phyloP scores from a whole-genome alignment of 257 asterid genomes.

The Fraxinus anomala region DNA sequence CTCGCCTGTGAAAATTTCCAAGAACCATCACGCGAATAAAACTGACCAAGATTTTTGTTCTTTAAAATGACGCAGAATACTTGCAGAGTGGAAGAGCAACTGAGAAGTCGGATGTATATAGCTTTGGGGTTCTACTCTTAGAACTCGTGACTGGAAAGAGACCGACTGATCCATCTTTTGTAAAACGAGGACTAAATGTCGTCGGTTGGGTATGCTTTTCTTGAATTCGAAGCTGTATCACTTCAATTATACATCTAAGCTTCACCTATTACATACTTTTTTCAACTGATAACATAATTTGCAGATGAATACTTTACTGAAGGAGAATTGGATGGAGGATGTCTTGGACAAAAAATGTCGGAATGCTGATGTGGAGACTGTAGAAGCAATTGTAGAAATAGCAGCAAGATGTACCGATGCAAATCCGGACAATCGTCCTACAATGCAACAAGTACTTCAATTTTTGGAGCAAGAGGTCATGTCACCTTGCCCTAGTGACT shows the following conservation, averaged over 20 bases:
- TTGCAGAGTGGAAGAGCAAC: constrained; percentile 96
- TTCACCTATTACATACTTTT: neutral
- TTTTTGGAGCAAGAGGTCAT: constrained; percentile 88
- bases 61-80: constrained; percentile 57
- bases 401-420: constrained; percentile 88
- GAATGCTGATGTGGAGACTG: constrained; percentile 73
- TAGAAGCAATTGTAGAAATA: constrained; percentile 82
- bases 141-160: constrained; percentile 93
- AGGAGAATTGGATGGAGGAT: constrained; percentile 67
- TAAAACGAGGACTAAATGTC: constrained; percentile 74
- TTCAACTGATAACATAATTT: neutral
- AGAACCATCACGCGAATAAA: neutral
- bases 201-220: constrained; percentile 81
- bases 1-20: neutral
- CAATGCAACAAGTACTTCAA: constrained; percentile 88
- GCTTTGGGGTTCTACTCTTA: constrained; percentile 86
- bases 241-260: neutral
- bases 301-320: constrained; percentile 76
- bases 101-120: constrained; percentile 86
- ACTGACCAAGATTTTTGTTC: constrained; percentile 10
- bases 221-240: too few relatives aligned
- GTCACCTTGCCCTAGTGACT: constrained; percentile 82
- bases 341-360: constrained; percentile 68
- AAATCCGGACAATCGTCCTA: constrained; percentile 76
- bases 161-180: constrained; percentile 91